A percentile compares a stretch with the other conserved stretches of the same genome.
phyloP scores from a whole-genome alignment of 2,329 filamentous ascomycete genomes.

The Alternaria brassicae region DNA sequence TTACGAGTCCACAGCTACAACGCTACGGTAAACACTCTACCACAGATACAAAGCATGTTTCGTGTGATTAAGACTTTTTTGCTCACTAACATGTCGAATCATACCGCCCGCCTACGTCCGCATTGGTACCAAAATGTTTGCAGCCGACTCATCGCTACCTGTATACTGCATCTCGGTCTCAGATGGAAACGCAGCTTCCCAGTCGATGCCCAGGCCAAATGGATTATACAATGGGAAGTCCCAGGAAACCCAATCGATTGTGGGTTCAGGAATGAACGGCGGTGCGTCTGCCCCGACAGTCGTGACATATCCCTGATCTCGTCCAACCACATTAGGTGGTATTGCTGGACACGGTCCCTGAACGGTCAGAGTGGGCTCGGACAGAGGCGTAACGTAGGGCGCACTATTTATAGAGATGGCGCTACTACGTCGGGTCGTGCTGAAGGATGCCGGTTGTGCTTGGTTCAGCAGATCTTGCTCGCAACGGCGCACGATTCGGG shows the following conservation, averaged over 20 bases:
- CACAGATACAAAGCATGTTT: not conserved
- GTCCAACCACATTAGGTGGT: not conserved
- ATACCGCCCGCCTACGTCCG: constrained; percentile 9
- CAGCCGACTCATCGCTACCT: not conserved
- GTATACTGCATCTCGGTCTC: constrained; percentile 9
- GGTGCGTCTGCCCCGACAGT: not conserved
- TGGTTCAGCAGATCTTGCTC: constrained; percentile 33
- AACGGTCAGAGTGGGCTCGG: not conserved
- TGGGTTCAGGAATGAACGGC: constrained; percentile 9
- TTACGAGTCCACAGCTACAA: not conserved
- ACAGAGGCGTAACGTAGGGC: constrained; percentile 2
- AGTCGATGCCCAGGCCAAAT: constrained; percentile 30
- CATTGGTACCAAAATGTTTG: constrained; percentile 12
- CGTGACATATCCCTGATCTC: not conserved
- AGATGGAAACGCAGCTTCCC: constrained; percentile 28
- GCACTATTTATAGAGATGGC: constrained; percentile 11
- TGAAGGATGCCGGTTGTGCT: not conserved
- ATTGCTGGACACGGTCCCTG: not conserved
- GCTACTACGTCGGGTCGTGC: constrained; percentile 1
- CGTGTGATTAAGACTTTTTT: not conserved
- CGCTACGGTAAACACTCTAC: not conserved
- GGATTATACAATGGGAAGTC: constrained; percentile 11
- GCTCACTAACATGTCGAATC: not conserved
- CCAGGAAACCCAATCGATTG: constrained; percentile 9
- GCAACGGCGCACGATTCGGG: constrained; percentile 38